Percentiles rank a stretch among this genome's conserved stretches.
Conservation (phyloP, 2,329 filamentous ascomycete species). For the Decorospora gaudefroyi region DNA sequence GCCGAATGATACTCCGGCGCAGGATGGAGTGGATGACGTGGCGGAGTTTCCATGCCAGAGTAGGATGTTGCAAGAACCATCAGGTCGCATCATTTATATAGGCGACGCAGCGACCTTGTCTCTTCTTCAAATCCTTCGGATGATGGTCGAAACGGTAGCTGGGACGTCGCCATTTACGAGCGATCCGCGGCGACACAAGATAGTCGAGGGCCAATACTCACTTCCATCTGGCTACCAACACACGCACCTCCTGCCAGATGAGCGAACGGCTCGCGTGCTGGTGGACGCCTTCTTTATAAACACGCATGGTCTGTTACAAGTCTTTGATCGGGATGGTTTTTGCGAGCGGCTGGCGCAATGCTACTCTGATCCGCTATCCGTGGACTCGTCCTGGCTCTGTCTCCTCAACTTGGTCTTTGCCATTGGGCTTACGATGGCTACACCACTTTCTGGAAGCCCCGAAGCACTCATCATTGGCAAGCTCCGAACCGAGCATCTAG, state of each 20-base stretch:
- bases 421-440: constrained; percentile 64
- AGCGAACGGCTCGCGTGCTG: constrained; percentile 59
- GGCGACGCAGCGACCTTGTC: constrained; percentile 67
- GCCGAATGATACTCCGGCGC: constrained; percentile 41
- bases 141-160: constrained; percentile 61
- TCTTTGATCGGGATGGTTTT: constrained; percentile 61
- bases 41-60: constrained; percentile 60
- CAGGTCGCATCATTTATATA: constrained; percentile 62
- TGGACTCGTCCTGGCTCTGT: constrained; percentile 60
- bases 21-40: constrained; percentile 59
- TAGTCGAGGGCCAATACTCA: constrained; percentile 60
- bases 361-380: constrained; percentile 59
- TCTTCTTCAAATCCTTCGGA: constrained; percentile 64
- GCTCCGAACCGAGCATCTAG: constrained; percentile 54
- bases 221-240: constrained; percentile 54
- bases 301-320: constrained; percentile 64
- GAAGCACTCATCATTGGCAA: constrained; percentile 59
- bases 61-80: constrained; percentile 64
- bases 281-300: constrained; percentile 66
- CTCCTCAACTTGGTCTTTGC: constrained; percentile 66
- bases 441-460: constrained; percentile 55
- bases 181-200: constrained; percentile 61
- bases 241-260: constrained; percentile 61
- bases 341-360: constrained; percentile 57
- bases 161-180: constrained; percentile 62